Evolutionary conservation across 306 rosid genomes (phyloP).

Genomic region (Lotus japonicus): DNA sequence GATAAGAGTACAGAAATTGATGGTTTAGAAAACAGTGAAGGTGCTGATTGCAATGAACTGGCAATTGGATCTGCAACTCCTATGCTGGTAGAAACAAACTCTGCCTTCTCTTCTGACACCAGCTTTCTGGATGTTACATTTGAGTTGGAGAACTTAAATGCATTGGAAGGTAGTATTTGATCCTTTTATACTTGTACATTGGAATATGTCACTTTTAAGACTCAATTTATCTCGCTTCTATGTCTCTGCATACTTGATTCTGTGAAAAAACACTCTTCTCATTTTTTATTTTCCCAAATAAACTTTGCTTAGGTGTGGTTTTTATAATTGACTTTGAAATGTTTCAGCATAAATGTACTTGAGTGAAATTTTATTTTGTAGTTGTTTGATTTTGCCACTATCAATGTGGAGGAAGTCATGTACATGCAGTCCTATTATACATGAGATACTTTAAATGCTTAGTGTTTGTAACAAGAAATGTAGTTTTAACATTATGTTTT

Average conservation of each 20-base stretch:
- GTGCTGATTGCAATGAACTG: neutral
- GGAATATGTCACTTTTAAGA: neutral
- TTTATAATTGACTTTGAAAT: neutral
- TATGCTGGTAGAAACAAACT: conserved; percentile 18
- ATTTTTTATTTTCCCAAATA: neutral
- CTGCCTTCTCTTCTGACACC: conserved; percentile 31
- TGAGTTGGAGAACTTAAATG: conserved; percentile 18
- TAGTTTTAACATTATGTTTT: neutral
- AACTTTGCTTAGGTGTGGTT: neutral
- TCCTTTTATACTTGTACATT: neutral
- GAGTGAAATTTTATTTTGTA: neutral
- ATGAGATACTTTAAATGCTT: neutral
- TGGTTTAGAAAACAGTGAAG: conserved; percentile 5
- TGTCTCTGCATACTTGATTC: neutral
- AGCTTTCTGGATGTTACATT: conserved; percentile 37
- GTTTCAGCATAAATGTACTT: neutral
- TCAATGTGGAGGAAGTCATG: neutral
- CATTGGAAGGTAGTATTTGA: conserved; percentile 28
- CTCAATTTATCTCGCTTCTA: neutral
- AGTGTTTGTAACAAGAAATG: neutral
- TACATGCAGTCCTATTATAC: neutral
- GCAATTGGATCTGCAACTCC: conserved; percentile 14
- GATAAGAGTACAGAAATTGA: conserved; percentile 11
- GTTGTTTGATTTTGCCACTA: neutral
- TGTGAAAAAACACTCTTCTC: neutral